Evolutionary conservation across 495 filamentous ascomycete genomes (phyloP), one percentile per base, ranked within the genome.

Genomic region (Margaritispora aquatica): DNA sequence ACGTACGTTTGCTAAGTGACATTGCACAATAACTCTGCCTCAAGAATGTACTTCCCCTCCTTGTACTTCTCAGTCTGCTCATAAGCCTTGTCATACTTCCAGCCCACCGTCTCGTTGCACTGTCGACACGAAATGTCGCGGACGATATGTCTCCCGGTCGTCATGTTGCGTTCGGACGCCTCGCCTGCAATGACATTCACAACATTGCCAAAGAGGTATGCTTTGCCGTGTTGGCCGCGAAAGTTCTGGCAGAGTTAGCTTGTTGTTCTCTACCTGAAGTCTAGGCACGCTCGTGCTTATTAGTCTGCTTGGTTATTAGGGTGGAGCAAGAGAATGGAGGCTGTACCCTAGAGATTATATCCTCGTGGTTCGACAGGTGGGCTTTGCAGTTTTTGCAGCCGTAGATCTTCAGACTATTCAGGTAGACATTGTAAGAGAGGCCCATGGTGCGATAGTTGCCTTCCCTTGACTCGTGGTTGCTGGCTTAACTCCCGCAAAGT

Each of bases 51-150:
- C 74, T 97, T 97, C 41, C 90, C 92, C 76, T 98, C 94, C 77
- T 98, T 98, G 74, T 98, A 98, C 76, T 96, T 96, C 81, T 98
- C 93, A 58, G 76, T 82, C 48, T 74, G 66, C 80, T 98, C 94
- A 68, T 86, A 97, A 26, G 94, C 94, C 74, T 95, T 95, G 73
- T 98, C 94, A 75, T 98, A 98, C 75, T 96, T 98, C 94, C 94
- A 98, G 23, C 94, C 94, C 54, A 98, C 94, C 51, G 86, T 88
- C 70, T 89, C 86, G 64, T 85, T 86, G 84, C 94, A 98, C 74
- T 93, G 87, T 54, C 85, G 77, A 75, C 94, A 98, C 41, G 71
- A 71, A 66, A 98, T 96, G 71, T 98, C 94, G 50, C 95, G 85
- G 44, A 98, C 94, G 31, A 97, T 79, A 70, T 98, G 94, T 34